Conservation (phyloP, 2,329 filamentous ascomycete species). For the Claviceps maximensis region DNA sequence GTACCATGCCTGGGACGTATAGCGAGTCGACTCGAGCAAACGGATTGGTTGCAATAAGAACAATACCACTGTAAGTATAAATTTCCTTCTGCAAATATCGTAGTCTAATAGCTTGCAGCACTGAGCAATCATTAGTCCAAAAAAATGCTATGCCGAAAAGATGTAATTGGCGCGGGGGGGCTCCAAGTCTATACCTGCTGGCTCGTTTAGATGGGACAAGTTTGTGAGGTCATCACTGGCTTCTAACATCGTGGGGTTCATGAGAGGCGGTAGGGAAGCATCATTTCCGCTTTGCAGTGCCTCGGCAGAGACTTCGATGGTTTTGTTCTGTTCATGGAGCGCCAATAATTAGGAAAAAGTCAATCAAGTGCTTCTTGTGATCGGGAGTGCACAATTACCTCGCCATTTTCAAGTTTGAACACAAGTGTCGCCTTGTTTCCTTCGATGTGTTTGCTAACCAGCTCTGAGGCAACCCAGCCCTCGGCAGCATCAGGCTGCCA, state of each 20-base stretch:
- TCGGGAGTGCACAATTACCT: conserved; percentile 42
- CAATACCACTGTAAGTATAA: conserved; percentile 98
- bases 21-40: conserved; percentile 95
- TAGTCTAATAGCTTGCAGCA: conserved; percentile 92
- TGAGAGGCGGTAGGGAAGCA: conserved; percentile 72
- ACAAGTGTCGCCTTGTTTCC: conserved; percentile 78
- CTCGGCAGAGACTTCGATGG: conserved; percentile 61
- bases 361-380: not conserved
- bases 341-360: not conserved
- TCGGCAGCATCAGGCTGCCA: conserved; percentile 96
- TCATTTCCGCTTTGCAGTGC: conserved; percentile 68
- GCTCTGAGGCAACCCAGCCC: conserved; percentile 95
- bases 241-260: conserved; percentile 97
- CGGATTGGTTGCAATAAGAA: conserved; percentile 95
- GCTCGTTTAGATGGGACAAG: conserved; percentile 94
- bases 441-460: conserved; percentile 69
- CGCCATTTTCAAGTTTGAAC: conserved; percentile 84
- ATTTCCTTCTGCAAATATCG: conserved; percentile 98
- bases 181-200: conserved; percentile 54
- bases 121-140: conserved; percentile 31
- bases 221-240: conserved; percentile 97
- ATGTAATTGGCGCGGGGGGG: not conserved
- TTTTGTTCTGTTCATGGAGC: conserved; percentile 49
- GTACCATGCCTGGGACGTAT: conserved; percentile 99
- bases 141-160: not conserved